Conservation (phyloP, 805 yeast species). For the Candida peoriensis region DNA sequence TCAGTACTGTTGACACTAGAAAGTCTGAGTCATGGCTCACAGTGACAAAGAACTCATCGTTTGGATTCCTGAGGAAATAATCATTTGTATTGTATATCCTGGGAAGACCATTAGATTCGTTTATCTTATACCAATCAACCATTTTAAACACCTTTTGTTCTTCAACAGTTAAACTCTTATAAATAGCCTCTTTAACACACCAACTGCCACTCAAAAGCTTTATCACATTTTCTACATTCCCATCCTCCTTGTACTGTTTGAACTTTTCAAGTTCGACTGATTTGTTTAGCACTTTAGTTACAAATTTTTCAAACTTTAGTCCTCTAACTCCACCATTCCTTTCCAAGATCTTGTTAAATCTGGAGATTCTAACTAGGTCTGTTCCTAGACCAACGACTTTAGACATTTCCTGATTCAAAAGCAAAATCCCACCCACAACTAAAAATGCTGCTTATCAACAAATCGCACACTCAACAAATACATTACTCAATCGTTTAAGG, state of each 20-base stretch:
- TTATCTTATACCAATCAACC: conserved; percentile 51
- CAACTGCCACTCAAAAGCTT: conserved; percentile 51
- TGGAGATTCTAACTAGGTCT: neutral
- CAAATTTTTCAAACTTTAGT: neutral
- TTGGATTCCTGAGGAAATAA: conserved; percentile 25
- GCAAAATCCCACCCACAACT: too few relatives aligned
- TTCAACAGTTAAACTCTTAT: conserved; percentile 45
- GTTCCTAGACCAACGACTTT: neutral
- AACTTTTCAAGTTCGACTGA: conserved; percentile 34
- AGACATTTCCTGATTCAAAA: too few relatives aligned
- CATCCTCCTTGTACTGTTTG: conserved; percentile 7
- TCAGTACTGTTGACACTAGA: conserved; percentile 50
- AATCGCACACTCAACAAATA: too few relatives aligned
- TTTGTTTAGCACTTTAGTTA: neutral
- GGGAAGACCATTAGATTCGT: conserved; percentile 30
- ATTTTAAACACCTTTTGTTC: conserved; percentile 53
- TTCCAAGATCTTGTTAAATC: neutral
- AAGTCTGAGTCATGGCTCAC: conserved; percentile 64
- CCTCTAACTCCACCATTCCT: neutral
- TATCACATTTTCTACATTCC: conserved; percentile 25
- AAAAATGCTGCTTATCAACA: too few relatives aligned
- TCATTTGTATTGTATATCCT: conserved; percentile 42
- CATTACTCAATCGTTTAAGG: too few relatives aligned
- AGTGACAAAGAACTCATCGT: conserved; percentile 48
- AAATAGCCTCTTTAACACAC: conserved; percentile 75